A percentile compares a stretch with the other conserved stretches of the same genome.
Conservation (phyloP, 2,329 filamentous ascomycete genomes). For the Penicillium sp. region DNA sequence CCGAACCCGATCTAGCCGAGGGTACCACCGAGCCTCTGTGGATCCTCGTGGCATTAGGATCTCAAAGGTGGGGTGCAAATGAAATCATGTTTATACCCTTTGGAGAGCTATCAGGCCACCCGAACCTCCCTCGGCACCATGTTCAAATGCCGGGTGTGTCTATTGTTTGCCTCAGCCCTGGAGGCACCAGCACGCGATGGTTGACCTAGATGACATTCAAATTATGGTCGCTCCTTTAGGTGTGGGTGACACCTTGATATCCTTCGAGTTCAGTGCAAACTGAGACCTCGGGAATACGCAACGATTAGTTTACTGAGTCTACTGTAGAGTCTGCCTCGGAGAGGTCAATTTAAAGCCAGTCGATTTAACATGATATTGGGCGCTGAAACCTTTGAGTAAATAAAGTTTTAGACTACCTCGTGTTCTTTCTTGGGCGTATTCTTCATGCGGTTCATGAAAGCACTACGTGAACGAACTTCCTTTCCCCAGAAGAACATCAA, state of each 20-base stretch:
- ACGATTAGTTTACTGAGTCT: no score
- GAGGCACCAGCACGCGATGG: neutral
- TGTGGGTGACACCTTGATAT: no score
- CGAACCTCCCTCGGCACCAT: neutral
- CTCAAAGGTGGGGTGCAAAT: neutral
- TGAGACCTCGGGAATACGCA: no score
- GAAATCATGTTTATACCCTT: neutral
- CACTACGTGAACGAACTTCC: constrained; percentile 29
- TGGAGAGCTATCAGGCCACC: neutral
- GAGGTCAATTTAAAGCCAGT: no score
- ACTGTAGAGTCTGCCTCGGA: no score
- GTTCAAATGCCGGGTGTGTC: neutral
- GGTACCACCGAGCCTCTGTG: neutral
- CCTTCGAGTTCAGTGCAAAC: no score
- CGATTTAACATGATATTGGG: no score
- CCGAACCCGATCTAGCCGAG: neutral
- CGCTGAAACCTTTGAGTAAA: no score
- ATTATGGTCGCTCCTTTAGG: no score
- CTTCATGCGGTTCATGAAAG: constrained; percentile 21
- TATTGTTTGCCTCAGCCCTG: no score
- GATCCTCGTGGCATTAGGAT: neutral
- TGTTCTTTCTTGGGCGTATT: neutral
- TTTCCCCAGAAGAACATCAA: constrained; percentile 41
- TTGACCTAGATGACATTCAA: neutral
- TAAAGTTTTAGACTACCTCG: neutral